These are phyloP conservation scores for Lentinula aciculospora DNA, from an alignment of 768 basidiomycete species.

Conservation along the genomic window DNA sequence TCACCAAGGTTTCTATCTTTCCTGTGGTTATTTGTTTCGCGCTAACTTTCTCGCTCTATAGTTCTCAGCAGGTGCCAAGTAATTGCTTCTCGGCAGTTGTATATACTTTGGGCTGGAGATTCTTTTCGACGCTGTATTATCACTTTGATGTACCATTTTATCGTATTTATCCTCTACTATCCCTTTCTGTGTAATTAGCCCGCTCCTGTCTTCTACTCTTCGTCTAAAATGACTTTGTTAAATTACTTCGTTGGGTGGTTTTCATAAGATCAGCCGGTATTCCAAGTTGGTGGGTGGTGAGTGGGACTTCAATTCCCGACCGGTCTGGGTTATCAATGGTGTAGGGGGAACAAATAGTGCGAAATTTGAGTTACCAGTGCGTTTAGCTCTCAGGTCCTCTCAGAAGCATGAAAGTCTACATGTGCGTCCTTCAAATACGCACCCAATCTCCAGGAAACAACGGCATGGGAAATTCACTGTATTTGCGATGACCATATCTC, in stretches of 20 bases:
- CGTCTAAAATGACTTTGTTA: not conserved
- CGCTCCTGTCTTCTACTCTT: not conserved
- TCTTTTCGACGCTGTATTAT: slow-evolving; percentile 9
- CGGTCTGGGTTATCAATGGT: not conserved
- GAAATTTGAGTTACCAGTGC: no score
- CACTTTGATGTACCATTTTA: slow-evolving; percentile 6
- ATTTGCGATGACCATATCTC: slow-evolving; percentile 15
- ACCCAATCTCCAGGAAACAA: slow-evolving; percentile 17
- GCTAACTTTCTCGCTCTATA: slow-evolving; percentile 19
- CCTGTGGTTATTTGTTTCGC: not conserved
- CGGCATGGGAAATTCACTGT: slow-evolving; percentile 19
- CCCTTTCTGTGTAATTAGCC: not conserved
- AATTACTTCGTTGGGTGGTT: no score
- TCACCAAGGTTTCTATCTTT: slow-evolving; percentile 56
- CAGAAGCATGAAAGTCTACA: slow-evolving; percentile 11
- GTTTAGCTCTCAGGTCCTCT: not conserved
- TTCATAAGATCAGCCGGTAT: no score
- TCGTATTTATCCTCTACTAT: slow-evolving; percentile 5
- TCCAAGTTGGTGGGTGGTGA: not conserved
- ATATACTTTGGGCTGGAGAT: not conserved
- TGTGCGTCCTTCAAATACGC: slow-evolving; percentile 10
- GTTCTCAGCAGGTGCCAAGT: slow-evolving; percentile 73
- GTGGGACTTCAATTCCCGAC: no score
- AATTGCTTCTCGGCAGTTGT: slow-evolving; percentile 14
- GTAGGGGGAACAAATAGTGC: not conserved